These are phyloP conservation scores for Phlebiopsis gigantea DNA, from an alignment of 768 basidiomycete species.

Conservation along the genomic window DNA sequence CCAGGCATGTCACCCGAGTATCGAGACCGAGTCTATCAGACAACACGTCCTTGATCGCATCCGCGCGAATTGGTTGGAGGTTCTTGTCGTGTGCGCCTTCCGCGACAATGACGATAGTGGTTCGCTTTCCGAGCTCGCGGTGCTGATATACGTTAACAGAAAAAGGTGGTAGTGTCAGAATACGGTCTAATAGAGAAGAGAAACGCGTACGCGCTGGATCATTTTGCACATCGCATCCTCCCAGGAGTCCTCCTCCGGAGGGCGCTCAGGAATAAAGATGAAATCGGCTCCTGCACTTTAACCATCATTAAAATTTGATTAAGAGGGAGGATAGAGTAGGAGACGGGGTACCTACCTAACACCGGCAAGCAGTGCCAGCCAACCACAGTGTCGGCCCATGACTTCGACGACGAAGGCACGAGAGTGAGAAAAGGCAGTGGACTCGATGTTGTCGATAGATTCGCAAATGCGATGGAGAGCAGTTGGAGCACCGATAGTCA, in stretches of 20 bases:
- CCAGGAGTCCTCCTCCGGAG: conserved; percentile 77
- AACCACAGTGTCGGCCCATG: conserved; percentile 99
- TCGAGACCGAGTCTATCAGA: conserved; percentile 85
- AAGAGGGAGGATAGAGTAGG: not conserved
- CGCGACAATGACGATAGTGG: conserved; percentile 97
- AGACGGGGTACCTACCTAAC: conserved; percentile 55
- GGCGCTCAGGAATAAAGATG: conserved; percentile 94
- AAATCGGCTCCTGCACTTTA: conserved; percentile 90
- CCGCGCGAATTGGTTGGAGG: conserved; percentile 88
- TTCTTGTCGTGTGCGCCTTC: conserved; percentile 90
- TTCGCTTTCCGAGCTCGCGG: conserved; percentile 87
- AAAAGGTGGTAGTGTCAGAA: not conserved
- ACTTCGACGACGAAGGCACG: conserved; percentile 98
- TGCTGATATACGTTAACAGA: conserved; percentile 47
- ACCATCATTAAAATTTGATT: not conserved
- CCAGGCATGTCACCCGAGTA: conserved; percentile 93
- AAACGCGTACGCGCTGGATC: conserved; percentile 61
- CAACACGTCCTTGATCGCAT: conserved; percentile 87
- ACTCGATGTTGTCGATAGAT: conserved; percentile 96
- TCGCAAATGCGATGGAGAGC: conserved; percentile 97
- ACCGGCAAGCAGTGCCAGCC: conserved; percentile 91
- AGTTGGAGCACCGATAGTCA: conserved; percentile 95
- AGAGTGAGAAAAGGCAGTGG: conserved; percentile 87
- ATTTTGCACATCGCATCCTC: conserved; percentile 87
- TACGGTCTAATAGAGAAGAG: not conserved